Evolutionary conservation across 495 filamentous ascomycete genomes (phyloP).

Genomic region (Penicillium cataractarum): DNA sequence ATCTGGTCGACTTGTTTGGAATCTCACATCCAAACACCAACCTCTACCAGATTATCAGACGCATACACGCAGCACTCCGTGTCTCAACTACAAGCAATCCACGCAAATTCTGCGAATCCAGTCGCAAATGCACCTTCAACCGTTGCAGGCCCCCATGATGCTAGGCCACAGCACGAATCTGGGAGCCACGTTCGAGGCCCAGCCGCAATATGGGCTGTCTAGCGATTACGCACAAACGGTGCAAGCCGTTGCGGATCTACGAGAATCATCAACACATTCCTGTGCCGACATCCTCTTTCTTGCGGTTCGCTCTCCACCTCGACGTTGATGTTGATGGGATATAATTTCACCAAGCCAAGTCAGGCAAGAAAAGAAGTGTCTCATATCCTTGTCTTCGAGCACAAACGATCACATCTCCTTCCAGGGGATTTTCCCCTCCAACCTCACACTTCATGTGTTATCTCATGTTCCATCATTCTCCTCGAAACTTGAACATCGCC

Average conservation of each 20-base stretch:
- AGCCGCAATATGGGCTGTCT: not conserved
- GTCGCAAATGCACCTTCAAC: not conserved
- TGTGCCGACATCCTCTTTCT: not conserved
- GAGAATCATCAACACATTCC: not conserved
- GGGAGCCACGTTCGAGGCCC: too few species aligned
- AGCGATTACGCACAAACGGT: not conserved
- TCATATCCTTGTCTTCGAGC: not conserved
- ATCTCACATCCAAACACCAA: slow-evolving; percentile 1
- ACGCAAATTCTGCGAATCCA: not conserved
- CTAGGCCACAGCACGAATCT: not conserved
- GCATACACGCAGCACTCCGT: not conserved
- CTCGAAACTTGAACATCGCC: not conserved
- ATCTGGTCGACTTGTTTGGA: slow-evolving; percentile 14
- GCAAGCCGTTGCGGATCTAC: not conserved
- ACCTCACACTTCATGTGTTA: not conserved
- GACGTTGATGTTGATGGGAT: not conserved
- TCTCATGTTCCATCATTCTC: too few species aligned
- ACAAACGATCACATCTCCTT: not conserved
- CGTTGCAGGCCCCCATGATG: not conserved
- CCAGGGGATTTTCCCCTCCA: not conserved
- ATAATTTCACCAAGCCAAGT: not conserved
- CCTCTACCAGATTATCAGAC: slow-evolving; percentile 6
- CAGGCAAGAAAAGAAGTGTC: not conserved
- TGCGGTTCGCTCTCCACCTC: not conserved
- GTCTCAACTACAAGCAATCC: not conserved